phyloP scores from a whole-genome alignment of 345 rosid genomes.

The Sisymbrium irio region DNA sequence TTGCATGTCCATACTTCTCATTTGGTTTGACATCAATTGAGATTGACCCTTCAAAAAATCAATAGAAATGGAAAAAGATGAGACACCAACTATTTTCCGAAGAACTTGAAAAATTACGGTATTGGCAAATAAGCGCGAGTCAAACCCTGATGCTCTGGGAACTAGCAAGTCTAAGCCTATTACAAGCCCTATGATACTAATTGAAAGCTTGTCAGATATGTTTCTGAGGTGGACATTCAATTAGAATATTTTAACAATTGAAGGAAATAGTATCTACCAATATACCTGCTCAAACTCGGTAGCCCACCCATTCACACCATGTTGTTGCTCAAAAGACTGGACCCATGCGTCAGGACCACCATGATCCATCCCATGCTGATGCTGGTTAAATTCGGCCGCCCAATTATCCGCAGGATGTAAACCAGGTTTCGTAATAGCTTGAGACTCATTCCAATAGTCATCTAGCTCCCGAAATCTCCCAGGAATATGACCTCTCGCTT shows the following conservation, averaged over 20 bases:
- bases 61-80: constrained; percentile 7
- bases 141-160: neutral
- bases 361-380: constrained; percentile 47
- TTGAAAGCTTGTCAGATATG: constrained; percentile 6
- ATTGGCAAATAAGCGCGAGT: constrained; percentile 6
- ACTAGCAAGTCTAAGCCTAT: constrained; percentile 8
- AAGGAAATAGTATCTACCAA: neutral
- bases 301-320: constrained; percentile 93
- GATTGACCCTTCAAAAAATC: constrained; percentile 57
- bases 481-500: constrained; percentile 66
- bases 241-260: neutral
- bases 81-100: neutral
- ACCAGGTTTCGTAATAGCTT: constrained; percentile 57
- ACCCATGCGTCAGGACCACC: constrained; percentile 83
- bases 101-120: neutral
- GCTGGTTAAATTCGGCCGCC: constrained; percentile 73
- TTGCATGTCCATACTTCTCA: constrained; percentile 59
- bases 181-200: neutral
- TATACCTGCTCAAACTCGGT: constrained; percentile 91
- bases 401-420: constrained; percentile 72
- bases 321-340: constrained; percentile 81
- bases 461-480: constrained; percentile 86
- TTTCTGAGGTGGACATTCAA: neutral
- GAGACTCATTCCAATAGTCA: constrained; percentile 97
- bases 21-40: constrained; percentile 63